phyloP scores from a whole-genome alignment of 257 asterid genomes.

The Mentha longifolia region DNA sequence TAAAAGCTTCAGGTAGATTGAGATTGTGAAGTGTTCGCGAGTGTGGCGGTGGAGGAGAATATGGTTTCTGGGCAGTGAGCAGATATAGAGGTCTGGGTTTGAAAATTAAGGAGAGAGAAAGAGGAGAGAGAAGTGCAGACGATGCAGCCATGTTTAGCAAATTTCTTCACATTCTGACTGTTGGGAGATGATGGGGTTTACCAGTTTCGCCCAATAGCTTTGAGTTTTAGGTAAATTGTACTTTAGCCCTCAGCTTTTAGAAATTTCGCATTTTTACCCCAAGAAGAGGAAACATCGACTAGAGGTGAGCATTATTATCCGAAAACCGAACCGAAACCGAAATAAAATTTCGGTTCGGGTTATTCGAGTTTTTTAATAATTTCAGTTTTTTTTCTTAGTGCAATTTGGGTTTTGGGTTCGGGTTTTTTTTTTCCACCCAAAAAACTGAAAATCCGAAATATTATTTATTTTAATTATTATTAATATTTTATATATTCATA shows the following conservation, averaged over 20 bases:
- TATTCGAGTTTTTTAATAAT: too few relatives aligned
- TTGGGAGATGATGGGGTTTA: constrained; percentile 32
- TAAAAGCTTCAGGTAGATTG: constrained; percentile 16
- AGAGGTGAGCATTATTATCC: too few relatives aligned
- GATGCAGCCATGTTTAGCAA: constrained; percentile 37
- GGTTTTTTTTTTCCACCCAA: too few relatives aligned
- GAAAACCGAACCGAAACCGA: too few relatives aligned
- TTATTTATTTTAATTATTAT: too few relatives aligned
- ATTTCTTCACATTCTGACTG: constrained; percentile 31
- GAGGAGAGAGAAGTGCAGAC: constrained; percentile 35
- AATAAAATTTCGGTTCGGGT: too few relatives aligned
- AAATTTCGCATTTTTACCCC: constrained; percentile 11
- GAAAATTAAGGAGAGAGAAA: constrained; percentile 35
- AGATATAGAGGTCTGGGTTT: constrained; percentile 27
- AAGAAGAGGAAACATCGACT: not conserved
- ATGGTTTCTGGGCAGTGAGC: constrained; percentile 15
- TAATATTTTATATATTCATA: too few relatives aligned
- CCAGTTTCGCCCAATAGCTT: constrained; percentile 13
- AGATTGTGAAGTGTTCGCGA: constrained; percentile 23
- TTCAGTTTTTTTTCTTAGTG: too few relatives aligned
- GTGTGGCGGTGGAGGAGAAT: constrained; percentile 26
- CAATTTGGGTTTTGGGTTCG: too few relatives aligned
- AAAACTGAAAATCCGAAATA: too few relatives aligned
- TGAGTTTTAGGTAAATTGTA: not conserved
- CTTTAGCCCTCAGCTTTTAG: not conserved